These are phyloP conservation scores for Petasospora fabianii DNA, from an alignment of 1,139 yeast genomes.

Conservation along the genomic window DNA sequence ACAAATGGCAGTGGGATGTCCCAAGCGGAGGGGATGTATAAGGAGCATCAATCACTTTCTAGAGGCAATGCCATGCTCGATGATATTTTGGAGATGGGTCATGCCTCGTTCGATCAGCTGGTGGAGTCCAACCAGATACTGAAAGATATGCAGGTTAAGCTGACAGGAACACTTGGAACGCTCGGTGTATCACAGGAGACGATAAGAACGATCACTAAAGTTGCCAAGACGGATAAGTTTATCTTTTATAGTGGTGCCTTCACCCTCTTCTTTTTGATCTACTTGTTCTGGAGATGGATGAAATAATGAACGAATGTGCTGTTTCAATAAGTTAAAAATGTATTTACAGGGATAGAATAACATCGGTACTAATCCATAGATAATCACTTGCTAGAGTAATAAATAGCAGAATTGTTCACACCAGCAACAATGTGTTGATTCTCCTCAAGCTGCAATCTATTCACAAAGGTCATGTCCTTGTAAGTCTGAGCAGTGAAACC, in stretches of 20 bases:
- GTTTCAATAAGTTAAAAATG: not conserved
- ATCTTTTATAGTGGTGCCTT: slow-evolving; percentile 76
- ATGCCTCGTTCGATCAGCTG: slow-evolving; percentile 78
- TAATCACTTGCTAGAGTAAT: slow-evolving; percentile 34
- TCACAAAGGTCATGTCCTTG: slow-evolving; percentile 34
- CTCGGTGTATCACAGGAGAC: slow-evolving; percentile 88
- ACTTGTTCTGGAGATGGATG: slow-evolving; percentile 63
- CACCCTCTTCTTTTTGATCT: slow-evolving; percentile 63
- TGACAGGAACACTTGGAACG: slow-evolving; percentile 70
- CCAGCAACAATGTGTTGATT: slow-evolving; percentile 66
- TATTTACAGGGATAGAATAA: not conserved
- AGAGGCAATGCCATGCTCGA: slow-evolving; percentile 82
- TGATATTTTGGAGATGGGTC: slow-evolving; percentile 86
- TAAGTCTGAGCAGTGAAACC: slow-evolving; percentile 25
- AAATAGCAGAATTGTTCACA: slow-evolving; percentile 58
- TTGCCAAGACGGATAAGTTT: slow-evolving; percentile 89
- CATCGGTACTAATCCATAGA: too few relatives aligned
- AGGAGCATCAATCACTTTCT: slow-evolving; percentile 62
- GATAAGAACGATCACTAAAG: slow-evolving; percentile 71
- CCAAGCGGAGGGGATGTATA: slow-evolving; percentile 64
- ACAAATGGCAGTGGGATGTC: slow-evolving; percentile 26
- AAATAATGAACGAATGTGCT: slow-evolving; percentile 27
- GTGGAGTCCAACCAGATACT: slow-evolving; percentile 80
- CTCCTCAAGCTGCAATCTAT: slow-evolving; percentile 46
- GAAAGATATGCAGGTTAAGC: slow-evolving; percentile 55